Conservation (phyloP, 1,139 yeast species). For the Saccharomyces hybrid region DNA sequence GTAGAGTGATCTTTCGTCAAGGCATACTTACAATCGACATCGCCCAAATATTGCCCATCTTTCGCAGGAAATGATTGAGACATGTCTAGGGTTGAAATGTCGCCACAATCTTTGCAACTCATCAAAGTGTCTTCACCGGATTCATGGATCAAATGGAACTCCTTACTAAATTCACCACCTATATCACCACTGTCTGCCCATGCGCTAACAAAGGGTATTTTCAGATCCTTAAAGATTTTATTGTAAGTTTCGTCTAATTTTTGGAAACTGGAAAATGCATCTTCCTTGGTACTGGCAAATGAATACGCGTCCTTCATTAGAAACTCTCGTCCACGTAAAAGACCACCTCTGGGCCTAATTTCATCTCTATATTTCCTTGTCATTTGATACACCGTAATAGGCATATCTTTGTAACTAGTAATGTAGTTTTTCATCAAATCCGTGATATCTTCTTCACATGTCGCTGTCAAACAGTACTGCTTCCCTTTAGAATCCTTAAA, state of each 20-base stretch:
- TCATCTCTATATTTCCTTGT: conserved; percentile 82
- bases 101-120: conserved; percentile 54
- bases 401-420: conserved; percentile 60
- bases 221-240: conserved; percentile 57
- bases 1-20: conserved; percentile 44
- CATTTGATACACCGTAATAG: conserved; percentile 70
- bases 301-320: conserved; percentile 94
- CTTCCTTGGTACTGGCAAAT: conserved; percentile 50
- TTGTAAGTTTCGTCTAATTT: conserved; percentile 55
- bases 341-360: conserved; percentile 82
- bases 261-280: conserved; percentile 59
- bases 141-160: conserved; percentile 70
- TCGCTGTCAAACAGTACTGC: conserved; percentile 68
- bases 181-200: conserved; percentile 90
- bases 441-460: conserved; percentile 92
- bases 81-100: conserved; percentile 65
- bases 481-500: conserved; percentile 42
- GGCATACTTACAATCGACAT: conserved; percentile 43
- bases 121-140: conserved; percentile 78
- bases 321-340: conserved; percentile 82
- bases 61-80: conserved; percentile 45
- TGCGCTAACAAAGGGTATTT: conserved; percentile 69
- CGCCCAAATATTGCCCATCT: conserved; percentile 28
- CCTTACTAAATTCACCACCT: conserved; percentile 87
- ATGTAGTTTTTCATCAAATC: conserved; percentile 48